These are phyloP conservation scores for Malbranchea zuffiana DNA, from an alignment of 2,329 filamentous ascomycete species.

Conservation along the genomic window DNA sequence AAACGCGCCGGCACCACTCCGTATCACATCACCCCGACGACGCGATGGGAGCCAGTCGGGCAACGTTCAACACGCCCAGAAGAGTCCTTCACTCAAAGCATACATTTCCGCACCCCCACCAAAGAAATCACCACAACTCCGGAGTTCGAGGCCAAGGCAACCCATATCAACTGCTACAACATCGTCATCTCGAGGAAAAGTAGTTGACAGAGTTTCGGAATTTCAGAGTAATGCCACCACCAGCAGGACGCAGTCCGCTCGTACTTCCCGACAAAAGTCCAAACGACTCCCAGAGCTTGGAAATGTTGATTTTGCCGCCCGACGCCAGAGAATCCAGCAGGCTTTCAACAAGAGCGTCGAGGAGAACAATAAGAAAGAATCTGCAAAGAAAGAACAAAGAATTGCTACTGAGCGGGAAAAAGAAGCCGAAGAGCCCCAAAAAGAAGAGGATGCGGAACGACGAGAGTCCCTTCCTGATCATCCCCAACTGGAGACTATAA, in stretches of 20 bases:
- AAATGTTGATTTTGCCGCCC: conserved; percentile 73
- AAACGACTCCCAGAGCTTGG: conserved; percentile 50
- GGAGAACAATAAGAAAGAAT: conserved; percentile 51
- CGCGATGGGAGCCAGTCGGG: conserved; percentile 26
- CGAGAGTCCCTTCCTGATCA: too few relatives aligned
- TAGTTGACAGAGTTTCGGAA: conserved; percentile 46
- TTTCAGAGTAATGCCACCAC: conserved; percentile 30
- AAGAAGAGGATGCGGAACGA: conserved; percentile 7
- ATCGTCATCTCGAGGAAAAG: conserved; percentile 57
- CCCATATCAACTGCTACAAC: conserved; percentile 65
- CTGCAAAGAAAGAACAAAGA: conserved; percentile 38
- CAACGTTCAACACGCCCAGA: conserved; percentile 35
- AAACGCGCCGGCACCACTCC: conserved; percentile 4
- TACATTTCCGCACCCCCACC: conserved; percentile 61
- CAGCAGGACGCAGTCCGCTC: conserved; percentile 23
- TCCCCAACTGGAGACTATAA: too few relatives aligned
- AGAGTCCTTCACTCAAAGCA: conserved; percentile 54
- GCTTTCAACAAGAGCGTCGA: conserved; percentile 77
- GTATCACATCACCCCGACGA: conserved; percentile 26
- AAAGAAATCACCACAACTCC: conserved; percentile 59
- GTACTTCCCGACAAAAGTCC: conserved; percentile 25
- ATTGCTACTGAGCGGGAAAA: conserved; percentile 18
- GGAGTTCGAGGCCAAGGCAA: conserved; percentile 71
- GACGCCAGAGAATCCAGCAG: conserved; percentile 69
- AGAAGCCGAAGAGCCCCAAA: conserved; percentile 11